phyloP scores from a whole-genome alignment of 140 eudicot species.

The Eryngium alpinum region DNA sequence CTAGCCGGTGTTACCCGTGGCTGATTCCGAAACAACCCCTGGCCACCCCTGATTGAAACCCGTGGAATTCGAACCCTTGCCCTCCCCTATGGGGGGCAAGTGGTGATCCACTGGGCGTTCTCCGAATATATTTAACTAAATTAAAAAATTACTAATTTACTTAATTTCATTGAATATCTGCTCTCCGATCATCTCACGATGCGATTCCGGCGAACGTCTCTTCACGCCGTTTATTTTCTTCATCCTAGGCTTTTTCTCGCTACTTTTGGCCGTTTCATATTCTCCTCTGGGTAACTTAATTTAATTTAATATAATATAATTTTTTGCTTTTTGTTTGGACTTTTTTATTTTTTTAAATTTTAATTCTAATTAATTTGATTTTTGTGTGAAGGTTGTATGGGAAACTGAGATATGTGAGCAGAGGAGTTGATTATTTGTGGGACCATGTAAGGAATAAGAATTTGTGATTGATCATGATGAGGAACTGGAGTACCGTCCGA shows the following conservation, averaged over 20 bases:
- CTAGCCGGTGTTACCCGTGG: no score
- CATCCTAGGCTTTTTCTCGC: conserved; percentile 85
- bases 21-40: no score
- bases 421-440: conserved; percentile 69
- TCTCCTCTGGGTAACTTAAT: conserved; percentile 24
- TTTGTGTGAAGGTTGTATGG: conserved; percentile 43
- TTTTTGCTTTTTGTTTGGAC: no score
- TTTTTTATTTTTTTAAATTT: neutral
- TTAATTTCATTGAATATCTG: no score
- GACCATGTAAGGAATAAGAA: conserved; percentile 50
- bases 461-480: conserved; percentile 73
- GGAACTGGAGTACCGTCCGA: conserved; percentile 64
- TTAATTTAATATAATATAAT: neutral
- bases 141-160: no score
- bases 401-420: conserved; percentile 60
- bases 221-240: conserved; percentile 58
- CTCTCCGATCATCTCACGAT: conserved; percentile 49
- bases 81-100: no score
- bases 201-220: conserved; percentile 47
- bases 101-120: no score
- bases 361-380: neutral
- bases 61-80: no score
- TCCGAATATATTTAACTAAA: no score
- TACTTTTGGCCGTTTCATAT: conserved; percentile 68
- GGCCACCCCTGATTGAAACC: no score